Evolutionary conservation across 2,329 filamentous ascomycete genomes (phyloP), one percentile per base, ranked within the genome.

Genomic region (Cercospora citrullina): DNA sequence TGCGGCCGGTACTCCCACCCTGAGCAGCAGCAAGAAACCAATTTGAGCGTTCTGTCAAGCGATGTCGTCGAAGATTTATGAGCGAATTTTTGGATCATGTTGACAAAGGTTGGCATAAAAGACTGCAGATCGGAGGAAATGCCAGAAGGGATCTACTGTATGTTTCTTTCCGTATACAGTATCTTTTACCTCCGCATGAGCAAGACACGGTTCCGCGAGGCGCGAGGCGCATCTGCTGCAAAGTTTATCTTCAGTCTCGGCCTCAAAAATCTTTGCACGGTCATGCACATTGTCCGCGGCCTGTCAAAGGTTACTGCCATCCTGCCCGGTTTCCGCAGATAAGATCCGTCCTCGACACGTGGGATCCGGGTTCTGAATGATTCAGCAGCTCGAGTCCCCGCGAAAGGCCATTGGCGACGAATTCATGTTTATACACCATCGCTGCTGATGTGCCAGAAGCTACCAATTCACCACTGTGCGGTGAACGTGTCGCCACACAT

Each of bases 291-390:
- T 31, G 26, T 26, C 53, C 53, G 23, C 12, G 42, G 53, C 53
- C 26, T 58, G 53, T 18, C n/a, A 36, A 26, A 61, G 59, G 36
- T 48, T 61, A 14, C 33, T 23, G 59, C 23, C 59, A 48, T 16
- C 14, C 31, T n/a, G 53, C 53, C 59, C 23, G 39, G 59, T 42
- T 18, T 45, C 23, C 26, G 45, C 45, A 36, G 61, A 63, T 63
- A 63, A 63, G 61, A 63, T 63, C 48, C 61, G 61, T 57, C 45
- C 12, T 28, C 16, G 14, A 45, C 61, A 63, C 61, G 61, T 63
- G 61, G 45, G n/a, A 21, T 18, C 61, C 61, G 30, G 61, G 61
- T 63, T 63, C 45, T 63, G 9, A 28, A 5, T 16, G 14, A 31
- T 55, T 26, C 14, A 16, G 28, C 31, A 14, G 30, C 14, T 48